Base-by-base conservation (phyloP, 1,284 basidiomycete species). In the Vanrija sp. region DNA sequence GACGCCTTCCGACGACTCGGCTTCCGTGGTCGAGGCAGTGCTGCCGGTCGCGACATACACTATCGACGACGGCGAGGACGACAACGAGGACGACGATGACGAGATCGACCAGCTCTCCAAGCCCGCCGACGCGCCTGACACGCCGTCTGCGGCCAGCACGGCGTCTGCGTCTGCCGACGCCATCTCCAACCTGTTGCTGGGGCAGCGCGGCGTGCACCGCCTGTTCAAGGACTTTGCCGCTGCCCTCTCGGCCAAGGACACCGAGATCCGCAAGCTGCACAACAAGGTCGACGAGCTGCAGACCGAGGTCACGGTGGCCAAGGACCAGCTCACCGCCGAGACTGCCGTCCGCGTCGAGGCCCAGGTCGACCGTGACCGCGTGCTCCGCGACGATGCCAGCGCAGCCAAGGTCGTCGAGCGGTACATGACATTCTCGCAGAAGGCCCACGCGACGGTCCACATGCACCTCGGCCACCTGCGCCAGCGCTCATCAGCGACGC, bases 361-460 rank as follows among this genome's bases (percentile, higher is more conserved):
- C 31, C 31, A 31, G 31, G 31, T 31, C 31, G 31, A 31, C 31
- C 31, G 31, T 5, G 31, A 31, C 31, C 31, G 31, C 31, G 77
- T 82, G 41, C 75, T 79, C 55, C 72, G 84, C n/a, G 87, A 91
- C 56, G 88, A 92, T 58, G 82, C 80, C 14, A 83, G 84, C 2
- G 88, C 89, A 1, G 84, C 86, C 12, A 87, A 85, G 66, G 89
- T 92, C 80, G 89, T 92, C 25, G 85, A 89, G 50, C 82, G 88
- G 45, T 93, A 93, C 72, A 93, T 92, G 89, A 87, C 85, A 63
- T 93, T 92, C 72, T 89, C 89, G 2, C 89, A 93, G 71, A 80
- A 84, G 18, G 84, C 87, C 8, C 87, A 85, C 14, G 81, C 87
- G 51, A 75, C 81, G 1, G 80, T 91, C 1, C 87, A 89, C 65